Conservation (phyloP, 306 rosid species). For the Lathyrus tuberosus region DNA sequence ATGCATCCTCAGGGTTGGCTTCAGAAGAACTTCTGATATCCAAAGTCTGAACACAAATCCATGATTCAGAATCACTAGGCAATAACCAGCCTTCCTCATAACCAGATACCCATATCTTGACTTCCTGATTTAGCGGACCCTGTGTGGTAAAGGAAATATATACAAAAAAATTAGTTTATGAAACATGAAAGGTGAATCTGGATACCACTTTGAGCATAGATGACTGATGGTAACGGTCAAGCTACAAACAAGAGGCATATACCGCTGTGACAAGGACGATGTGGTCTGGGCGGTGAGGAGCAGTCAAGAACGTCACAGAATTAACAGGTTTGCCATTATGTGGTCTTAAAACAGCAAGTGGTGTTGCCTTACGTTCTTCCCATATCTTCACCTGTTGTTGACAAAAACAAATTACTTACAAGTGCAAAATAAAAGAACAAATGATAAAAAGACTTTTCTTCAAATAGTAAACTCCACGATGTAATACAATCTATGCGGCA, state of each 20-base stretch:
- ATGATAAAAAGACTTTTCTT: neutral
- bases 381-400: slow-evolving; percentile 78
- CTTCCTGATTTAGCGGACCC: slow-evolving; percentile 71
- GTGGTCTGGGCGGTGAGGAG: slow-evolving; percentile 76
- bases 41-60: slow-evolving; percentile 70
- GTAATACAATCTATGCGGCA: slow-evolving; percentile 4
- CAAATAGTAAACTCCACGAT: slow-evolving; percentile 15
- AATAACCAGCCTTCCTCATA: slow-evolving; percentile 78
- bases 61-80: slow-evolving; percentile 72
- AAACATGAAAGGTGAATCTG: slow-evolving; percentile 22
- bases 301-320: slow-evolving; percentile 75
- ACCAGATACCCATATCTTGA: slow-evolving; percentile 71
- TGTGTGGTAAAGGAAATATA: slow-evolving; percentile 44
- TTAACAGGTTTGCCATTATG: slow-evolving; percentile 70
- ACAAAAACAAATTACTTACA: slow-evolving; percentile 29
- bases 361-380: slow-evolving; percentile 67
- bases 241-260: slow-evolving; percentile 35
- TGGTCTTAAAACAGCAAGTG: slow-evolving; percentile 66
- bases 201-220: neutral
- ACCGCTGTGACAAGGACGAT: slow-evolving; percentile 76
- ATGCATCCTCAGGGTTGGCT: slow-evolving; percentile 59
- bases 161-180: slow-evolving; percentile 28
- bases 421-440: slow-evolving; percentile 20
- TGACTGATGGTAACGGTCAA: no score
- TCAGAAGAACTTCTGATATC: slow-evolving; percentile 61